These are phyloP conservation scores for Xylariaceae sp. DNA, from an alignment of 2,329 filamentous ascomycete species.

Conservation along the genomic window DNA sequence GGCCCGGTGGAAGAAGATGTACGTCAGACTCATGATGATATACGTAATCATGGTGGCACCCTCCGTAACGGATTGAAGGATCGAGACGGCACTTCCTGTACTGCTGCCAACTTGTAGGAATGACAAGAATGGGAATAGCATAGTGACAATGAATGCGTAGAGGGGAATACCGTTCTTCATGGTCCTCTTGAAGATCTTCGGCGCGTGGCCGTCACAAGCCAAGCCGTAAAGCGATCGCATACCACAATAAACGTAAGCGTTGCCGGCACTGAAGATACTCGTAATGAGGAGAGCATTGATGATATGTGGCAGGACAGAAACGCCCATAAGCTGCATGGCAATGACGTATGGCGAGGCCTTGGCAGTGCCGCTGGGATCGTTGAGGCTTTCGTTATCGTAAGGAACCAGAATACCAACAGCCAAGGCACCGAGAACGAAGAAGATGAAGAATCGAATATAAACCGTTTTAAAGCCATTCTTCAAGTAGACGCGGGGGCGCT, in stretches of 20 bases:
- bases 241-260: slow-evolving; percentile 59
- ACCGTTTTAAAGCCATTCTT: slow-evolving; percentile 63
- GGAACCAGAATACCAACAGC: slow-evolving; percentile 60
- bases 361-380: slow-evolving; percentile 43
- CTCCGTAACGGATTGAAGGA: slow-evolving; percentile 37
- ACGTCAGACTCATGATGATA: slow-evolving; percentile 56
- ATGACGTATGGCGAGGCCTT: slow-evolving; percentile 55
- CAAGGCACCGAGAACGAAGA: slow-evolving; percentile 64
- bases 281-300: slow-evolving; percentile 60
- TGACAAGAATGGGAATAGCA: slow-evolving; percentile 58
- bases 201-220: slow-evolving; percentile 53
- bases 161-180: slow-evolving; percentile 58
- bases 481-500: slow-evolving; percentile 55
- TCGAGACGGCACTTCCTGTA: slow-evolving; percentile 29
- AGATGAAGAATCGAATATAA: slow-evolving; percentile 61
- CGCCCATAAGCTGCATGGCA: slow-evolving; percentile 54
- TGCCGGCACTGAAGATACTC: slow-evolving; percentile 58
- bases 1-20: slow-evolving; percentile 55
- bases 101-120: slow-evolving; percentile 40
- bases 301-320: slow-evolving; percentile 52
- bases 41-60: slow-evolving; percentile 54
- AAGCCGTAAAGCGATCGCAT: slow-evolving; percentile 59
- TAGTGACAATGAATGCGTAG: slow-evolving; percentile 56
- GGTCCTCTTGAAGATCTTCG: slow-evolving; percentile 47
- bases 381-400: slow-evolving; percentile 55